These are phyloP conservation scores for Linum tenue DNA, from an alignment of 345 rosid species.

Conservation along the genomic window DNA sequence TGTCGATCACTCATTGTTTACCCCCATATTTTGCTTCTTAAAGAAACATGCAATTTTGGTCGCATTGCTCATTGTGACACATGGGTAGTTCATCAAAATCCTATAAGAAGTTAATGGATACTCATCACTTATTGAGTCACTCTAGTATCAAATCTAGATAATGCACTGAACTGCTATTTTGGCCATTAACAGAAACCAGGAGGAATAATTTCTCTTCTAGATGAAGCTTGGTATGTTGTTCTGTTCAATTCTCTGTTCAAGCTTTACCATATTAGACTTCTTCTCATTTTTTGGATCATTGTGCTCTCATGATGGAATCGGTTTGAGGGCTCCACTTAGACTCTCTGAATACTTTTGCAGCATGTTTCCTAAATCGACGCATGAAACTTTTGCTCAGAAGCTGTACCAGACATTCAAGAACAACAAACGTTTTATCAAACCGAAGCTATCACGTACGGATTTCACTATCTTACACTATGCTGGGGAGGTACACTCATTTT, in stretches of 20 bases:
- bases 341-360: slow-evolving; percentile 3
- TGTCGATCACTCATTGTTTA: not conserved
- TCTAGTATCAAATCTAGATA: not conserved
- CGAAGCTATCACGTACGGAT: slow-evolving; percentile 11
- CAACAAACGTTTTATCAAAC: slow-evolving; percentile 7
- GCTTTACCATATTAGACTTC: not conserved
- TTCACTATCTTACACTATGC: slow-evolving; percentile 9
- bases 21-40: not conserved
- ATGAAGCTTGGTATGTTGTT: slow-evolving; percentile 9
- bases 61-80: not conserved
- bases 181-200: slow-evolving; percentile 8
- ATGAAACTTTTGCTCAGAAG: slow-evolving; percentile 6
- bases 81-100: not conserved
- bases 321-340: not conserved
- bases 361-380: slow-evolving; percentile 9
- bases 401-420: slow-evolving; percentile 10
- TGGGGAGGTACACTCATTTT: slow-evolving; percentile 6
- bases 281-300: not conserved
- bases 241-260: not conserved
- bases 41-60: no score
- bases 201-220: slow-evolving; percentile 8
- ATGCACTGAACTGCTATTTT: not conserved
- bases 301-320: not conserved
- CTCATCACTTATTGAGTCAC: not conserved
- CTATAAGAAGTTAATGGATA: not conserved